Evolutionary conservation across 2,329 filamentous ascomycete species (phyloP), one percentile per base, ranked within the genome.

Genomic region (Cladophialophora bantiana): DNA sequence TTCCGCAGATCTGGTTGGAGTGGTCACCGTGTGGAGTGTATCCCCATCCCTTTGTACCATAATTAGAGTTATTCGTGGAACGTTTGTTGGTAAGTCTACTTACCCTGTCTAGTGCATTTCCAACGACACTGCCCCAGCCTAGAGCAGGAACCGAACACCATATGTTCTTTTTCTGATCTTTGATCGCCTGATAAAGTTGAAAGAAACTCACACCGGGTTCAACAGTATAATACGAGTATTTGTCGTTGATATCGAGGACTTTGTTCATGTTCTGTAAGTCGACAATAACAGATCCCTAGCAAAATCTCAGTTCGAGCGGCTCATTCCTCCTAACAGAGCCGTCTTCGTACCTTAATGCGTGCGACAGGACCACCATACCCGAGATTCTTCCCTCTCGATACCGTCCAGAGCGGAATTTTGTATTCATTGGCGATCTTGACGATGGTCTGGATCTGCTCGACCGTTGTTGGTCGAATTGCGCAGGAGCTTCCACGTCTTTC

Each of bases 341-440:
- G 36, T 13, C 10, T 40, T 40, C 13, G 12, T 40, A 40, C 36
- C 0, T 70, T 65, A 1, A 83, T 76, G 1, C 81, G 74, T 0
- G 82, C 82, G 0, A 81, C 82, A 0, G 83, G 79, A 3, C 83
- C 83, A 10, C 83, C 83, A 63, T 85, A 85, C 13, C 82, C 81
- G 42, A 70, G 50, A 68, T 85, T 85, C 31, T 81, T 76, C 4
- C 81, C 81, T 65, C 73, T 75, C 54, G 74, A 77, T 9, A 77
- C 74, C 0, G 77, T 75, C 65, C 73, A 78, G 3, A 79, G 52
- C 0, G 77, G 76, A 15, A 79, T 72, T 26, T 72, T 68, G 60
- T 76, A 73, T 58, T 74, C 70, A 50, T 77, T 78, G n/a, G 74
- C 76, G 61, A 75, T 72, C n/a, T 62, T 61, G 40, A 77, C 72